These are phyloP conservation scores for Trichosanthes cucumerina DNA, from an alignment of 306 rosid species.

Conservation along the genomic window DNA sequence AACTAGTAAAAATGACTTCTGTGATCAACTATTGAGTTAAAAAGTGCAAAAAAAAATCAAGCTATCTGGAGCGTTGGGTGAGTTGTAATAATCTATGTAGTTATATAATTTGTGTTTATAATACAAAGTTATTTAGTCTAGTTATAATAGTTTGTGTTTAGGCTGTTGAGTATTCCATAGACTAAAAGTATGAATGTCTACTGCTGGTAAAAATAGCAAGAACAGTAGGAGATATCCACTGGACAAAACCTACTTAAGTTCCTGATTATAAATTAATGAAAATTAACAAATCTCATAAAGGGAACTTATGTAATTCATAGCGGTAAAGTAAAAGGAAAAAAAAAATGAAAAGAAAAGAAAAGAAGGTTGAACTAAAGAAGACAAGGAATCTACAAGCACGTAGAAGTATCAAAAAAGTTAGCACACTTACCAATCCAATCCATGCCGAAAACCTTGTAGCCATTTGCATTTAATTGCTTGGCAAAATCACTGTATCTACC, in stretches of 20 bases:
- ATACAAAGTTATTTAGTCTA: no score
- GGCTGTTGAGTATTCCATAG: no score
- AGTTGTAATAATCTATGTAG: no score
- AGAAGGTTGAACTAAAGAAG: not conserved
- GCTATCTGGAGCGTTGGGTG: no score
- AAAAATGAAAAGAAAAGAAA: no score
- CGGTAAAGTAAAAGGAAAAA: not conserved
- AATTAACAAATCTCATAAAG: not conserved
- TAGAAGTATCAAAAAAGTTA: not conserved
- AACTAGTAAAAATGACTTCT: not conserved
- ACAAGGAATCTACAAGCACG: not conserved
- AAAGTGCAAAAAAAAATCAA: not conserved
- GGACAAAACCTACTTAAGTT: not conserved
- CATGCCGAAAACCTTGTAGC: constrained; percentile 84
- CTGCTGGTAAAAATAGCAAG: not conserved
- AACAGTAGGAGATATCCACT: not conserved
- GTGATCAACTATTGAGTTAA: not conserved
- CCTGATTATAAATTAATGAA: not conserved
- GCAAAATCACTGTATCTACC: constrained; percentile 75
- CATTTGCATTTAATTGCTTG: constrained; percentile 66
- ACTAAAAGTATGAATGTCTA: not conserved
- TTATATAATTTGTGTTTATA: no score
- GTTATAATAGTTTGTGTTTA: no score
- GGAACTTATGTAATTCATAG: not conserved
- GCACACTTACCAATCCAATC: constrained; percentile 87